Base-by-base conservation (phyloP, 2,329 filamentous ascomycete genomes). In the Aspergillus ruber region DNA sequence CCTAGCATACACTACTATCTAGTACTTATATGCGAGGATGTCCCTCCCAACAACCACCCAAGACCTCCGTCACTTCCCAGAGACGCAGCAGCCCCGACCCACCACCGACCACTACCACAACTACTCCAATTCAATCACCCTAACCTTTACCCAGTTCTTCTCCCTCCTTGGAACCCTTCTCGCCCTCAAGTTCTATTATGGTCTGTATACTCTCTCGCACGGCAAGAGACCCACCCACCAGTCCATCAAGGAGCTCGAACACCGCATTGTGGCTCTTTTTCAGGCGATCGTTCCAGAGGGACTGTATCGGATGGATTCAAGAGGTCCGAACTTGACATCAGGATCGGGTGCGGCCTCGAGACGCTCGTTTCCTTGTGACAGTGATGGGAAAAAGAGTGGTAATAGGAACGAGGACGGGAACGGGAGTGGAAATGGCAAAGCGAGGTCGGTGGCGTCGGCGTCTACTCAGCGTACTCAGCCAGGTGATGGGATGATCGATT, bases 181-280 rank as follows among this genome's bases (percentile, higher is more conserved):
- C 15, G 9, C 17, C 36, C 36, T 39, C 18, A 39, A 39, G 18
- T 3, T 20, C 36, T 12, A 18, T 6, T 15, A 39, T 18, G 18
- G 15, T 18, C 7, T 39, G 18, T 39, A 17, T 4, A 21, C 36
- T 18, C 15, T 39, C 15, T 18, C 15, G 15, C 17, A 18, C 17
- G 36, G 36, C 36, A 17, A 20, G 17, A 18, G 17, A 20, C 36
- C 36, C 3, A 46, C 63, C 25, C 50, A 39, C 4, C 46, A 32
- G 7, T 39, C 51, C 23, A 61, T 65, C 21, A 36, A 54, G 3
- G 48, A 50, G 25, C 52, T 44, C 17, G 64, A 67, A 50, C 55
- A 44, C 13, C 49, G 45, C 4, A 56, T 61, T 10, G 48, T 59
- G 18, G 41, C 56, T 3, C 42, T 60, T 20, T 45, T 65, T 18